Percentiles rank a stretch among this genome's conserved stretches.
Evolutionary conservation across 805 yeast species (phyloP).

Genomic region (Zygosaccharomyces pseudorouxii): DNA sequence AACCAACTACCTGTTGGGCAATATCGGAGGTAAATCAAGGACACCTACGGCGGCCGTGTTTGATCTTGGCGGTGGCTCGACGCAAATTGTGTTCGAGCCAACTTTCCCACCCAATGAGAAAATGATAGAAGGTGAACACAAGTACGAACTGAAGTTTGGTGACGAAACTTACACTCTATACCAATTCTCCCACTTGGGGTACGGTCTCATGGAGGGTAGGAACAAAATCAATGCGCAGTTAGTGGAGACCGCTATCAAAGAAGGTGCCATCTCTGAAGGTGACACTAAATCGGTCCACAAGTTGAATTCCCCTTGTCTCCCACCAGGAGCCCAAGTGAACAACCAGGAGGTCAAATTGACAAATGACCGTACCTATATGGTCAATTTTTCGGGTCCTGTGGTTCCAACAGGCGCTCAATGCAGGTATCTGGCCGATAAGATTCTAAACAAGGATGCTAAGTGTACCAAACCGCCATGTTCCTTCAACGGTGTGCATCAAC

Average conservation of each 20-base stretch:
- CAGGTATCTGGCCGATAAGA: constrained; percentile 73
- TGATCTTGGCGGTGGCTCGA: constrained; percentile 97
- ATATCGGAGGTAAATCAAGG: constrained; percentile 73
- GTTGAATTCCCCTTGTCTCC: constrained; percentile 77
- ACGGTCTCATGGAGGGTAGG: constrained; percentile 93
- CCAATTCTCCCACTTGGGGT: constrained; percentile 93
- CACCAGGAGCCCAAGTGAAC: constrained; percentile 65
- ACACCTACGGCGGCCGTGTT: constrained; percentile 92
- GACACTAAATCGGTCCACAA: constrained; percentile 42
- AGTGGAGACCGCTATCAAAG: constrained; percentile 46
- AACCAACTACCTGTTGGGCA: constrained; percentile 86
- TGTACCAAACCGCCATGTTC: constrained; percentile 83
- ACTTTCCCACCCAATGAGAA: constrained; percentile 54
- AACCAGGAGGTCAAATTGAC: constrained; percentile 57
- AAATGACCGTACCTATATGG: constrained; percentile 44
- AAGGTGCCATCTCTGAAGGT: constrained; percentile 37
- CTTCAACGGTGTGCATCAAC: constrained; percentile 96
- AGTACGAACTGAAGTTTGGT: constrained; percentile 75
- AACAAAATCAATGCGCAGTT: constrained; percentile 68
- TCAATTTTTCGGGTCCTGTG: constrained; percentile 62
- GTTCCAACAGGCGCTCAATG: constrained; percentile 77
- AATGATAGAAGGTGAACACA: constrained; percentile 85
- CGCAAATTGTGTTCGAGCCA: constrained; percentile 98
- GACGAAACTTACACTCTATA: constrained; percentile 74
- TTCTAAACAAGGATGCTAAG: constrained; percentile 75